phyloP scores from a whole-genome alignment of 164 flowering plant genomes.

The Vitis rupestris region DNA sequence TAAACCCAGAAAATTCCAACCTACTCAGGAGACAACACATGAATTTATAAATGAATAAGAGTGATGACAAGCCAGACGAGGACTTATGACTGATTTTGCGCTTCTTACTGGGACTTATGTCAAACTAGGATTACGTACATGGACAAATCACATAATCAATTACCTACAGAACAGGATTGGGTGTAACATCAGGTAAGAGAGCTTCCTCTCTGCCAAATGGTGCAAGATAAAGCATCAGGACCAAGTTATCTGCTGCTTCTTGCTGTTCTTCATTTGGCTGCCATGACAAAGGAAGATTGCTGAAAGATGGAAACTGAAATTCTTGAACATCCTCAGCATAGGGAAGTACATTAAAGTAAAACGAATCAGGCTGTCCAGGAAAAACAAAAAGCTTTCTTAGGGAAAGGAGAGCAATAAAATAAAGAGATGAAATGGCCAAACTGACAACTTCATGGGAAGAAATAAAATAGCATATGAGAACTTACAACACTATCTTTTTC shows the following conservation, averaged over 20 bases:
- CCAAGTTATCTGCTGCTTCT: slow-evolving; percentile 82
- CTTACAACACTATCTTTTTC: slow-evolving; percentile 60
- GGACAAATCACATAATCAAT: not conserved
- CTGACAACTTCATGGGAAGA: slow-evolving; percentile 2
- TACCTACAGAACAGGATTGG: slow-evolving; percentile 95
- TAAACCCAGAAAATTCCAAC: too few relatives aligned
- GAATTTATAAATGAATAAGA: too few relatives aligned
- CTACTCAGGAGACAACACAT: too few relatives aligned
- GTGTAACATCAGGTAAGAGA: slow-evolving; percentile 77
- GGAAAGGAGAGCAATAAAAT: too few relatives aligned
- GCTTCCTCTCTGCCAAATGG: slow-evolving; percentile 65
- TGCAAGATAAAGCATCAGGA: slow-evolving; percentile 83
- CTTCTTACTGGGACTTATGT: not conserved
- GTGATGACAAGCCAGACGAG: too few relatives aligned
- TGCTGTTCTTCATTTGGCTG: slow-evolving; percentile 83
- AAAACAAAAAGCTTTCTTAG: slow-evolving; percentile 7
- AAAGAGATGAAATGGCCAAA: too few relatives aligned
- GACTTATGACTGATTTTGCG: too few relatives aligned
- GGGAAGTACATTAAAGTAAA: slow-evolving; percentile 93
- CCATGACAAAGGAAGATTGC: slow-evolving; percentile 59
- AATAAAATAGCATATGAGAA: slow-evolving; percentile 10
- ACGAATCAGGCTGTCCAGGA: slow-evolving; percentile 78
- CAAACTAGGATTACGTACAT: not conserved
- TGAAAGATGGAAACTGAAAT: slow-evolving; percentile 91
- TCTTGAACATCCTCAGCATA: slow-evolving; percentile 96